phyloP scores from a whole-genome alignment of 371 early-diverging fungal species.

The Mucor sp. region DNA sequence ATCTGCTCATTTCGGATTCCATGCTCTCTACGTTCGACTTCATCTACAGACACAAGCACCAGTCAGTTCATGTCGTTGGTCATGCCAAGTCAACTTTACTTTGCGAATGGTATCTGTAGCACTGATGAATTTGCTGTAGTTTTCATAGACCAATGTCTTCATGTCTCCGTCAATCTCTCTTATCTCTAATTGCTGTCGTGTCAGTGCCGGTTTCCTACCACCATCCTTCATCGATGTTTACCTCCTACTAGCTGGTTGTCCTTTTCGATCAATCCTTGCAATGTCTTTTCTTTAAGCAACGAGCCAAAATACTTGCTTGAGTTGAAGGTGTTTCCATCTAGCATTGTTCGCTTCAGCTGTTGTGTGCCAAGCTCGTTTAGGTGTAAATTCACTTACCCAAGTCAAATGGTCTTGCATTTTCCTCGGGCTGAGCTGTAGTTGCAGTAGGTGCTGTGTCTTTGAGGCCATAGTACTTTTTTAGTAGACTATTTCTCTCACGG shows the following conservation, averaged over 20 bases:
- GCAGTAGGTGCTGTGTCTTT: not conserved
- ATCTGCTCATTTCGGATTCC: slow-evolving; percentile 74
- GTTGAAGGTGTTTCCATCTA: slow-evolving; percentile 73
- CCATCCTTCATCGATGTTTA: slow-evolving; percentile 16
- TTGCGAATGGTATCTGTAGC: slow-evolving; percentile 90
- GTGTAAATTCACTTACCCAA: slow-evolving; percentile 25
- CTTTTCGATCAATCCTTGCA: slow-evolving; percentile 67
- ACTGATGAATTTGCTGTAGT: slow-evolving; percentile 93
- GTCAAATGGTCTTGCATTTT: slow-evolving; percentile 32
- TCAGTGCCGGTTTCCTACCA: not conserved
- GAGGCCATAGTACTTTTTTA: slow-evolving; percentile 49
- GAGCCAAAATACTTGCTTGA: slow-evolving; percentile 74
- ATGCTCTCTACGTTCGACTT: slow-evolving; percentile 75
- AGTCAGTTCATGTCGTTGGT: not conserved
- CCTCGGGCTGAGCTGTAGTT: slow-evolving; percentile 3
- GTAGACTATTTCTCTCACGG: slow-evolving; percentile 29
- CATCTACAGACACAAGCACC: slow-evolving; percentile 53
- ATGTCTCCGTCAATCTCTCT: slow-evolving; percentile 92
- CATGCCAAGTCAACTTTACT: slow-evolving; percentile 25
- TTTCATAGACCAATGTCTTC: slow-evolving; percentile 96
- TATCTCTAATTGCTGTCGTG: slow-evolving; percentile 54
- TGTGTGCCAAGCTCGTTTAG: not conserved
- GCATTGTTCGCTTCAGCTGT: not conserved
- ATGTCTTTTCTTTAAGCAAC: slow-evolving; percentile 65
- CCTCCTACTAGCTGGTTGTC: slow-evolving; percentile 79